phyloP scores from a whole-genome alignment of 2,329 filamentous ascomycete species.

The Fusarium pseudocircinatum region DNA sequence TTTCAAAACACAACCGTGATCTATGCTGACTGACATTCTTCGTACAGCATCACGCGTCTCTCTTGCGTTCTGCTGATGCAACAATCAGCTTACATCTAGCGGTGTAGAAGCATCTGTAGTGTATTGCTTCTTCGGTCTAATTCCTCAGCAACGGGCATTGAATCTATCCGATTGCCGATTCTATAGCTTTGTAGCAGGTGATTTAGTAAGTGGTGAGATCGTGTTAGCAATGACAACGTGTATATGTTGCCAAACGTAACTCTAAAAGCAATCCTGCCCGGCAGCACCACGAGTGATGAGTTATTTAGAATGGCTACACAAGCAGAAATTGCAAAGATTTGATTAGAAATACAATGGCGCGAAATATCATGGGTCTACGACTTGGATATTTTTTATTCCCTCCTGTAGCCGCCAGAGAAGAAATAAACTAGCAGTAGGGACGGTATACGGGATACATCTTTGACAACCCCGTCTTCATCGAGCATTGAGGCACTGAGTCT shows the following conservation, averaged over 20 bases:
- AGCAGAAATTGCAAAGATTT: accelerated
- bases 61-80: no score
- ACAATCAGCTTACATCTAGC: neutral
- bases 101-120: neutral
- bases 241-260: neutral
- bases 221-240: neutral
- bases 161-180: neutral
- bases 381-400: accelerated
- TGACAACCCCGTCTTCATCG: neutral
- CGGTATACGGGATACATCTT: neutral
- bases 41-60: neutral
- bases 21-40: accelerated
- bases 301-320: neutral
- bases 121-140: accelerated
- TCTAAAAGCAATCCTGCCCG: no score
- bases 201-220: neutral
- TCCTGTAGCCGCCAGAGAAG: accelerated
- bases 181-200: accelerated
- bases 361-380: neutral
- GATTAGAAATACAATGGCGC: neutral
- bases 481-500: accelerated
- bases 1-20: no score
- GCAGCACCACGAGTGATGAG: neutral
- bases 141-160: neutral
- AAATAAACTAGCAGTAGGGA: accelerated